These are phyloP conservation scores for Hyaloscypha finlandica DNA, from an alignment of 495 filamentous ascomycete genomes.

Conservation along the genomic window DNA sequence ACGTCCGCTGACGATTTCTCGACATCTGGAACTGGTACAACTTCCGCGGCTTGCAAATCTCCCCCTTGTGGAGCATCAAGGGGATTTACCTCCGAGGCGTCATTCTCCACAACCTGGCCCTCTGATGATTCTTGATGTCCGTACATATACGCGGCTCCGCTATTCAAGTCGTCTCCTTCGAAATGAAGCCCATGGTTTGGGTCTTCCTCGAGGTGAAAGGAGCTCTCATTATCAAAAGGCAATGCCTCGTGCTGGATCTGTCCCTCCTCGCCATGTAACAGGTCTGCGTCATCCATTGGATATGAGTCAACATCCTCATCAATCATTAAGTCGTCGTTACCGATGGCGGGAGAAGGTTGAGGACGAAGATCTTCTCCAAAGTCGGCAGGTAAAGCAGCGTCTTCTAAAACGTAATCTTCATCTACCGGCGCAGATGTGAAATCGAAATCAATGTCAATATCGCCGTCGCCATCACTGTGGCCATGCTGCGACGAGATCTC, in stretches of 20 bases:
- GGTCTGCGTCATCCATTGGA: slow-evolving; percentile 42
- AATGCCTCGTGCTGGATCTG: slow-evolving; percentile 14
- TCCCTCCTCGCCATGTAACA: slow-evolving; percentile 20
- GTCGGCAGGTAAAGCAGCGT: slow-evolving; percentile 34
- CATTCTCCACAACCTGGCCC: neutral
- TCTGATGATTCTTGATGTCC: neutral
- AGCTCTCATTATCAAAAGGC: slow-evolving; percentile 4
- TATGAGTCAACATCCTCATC: slow-evolving; percentile 44
- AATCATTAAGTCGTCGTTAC: slow-evolving; percentile 48
- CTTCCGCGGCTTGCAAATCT: neutral
- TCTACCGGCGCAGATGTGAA: slow-evolving; percentile 55
- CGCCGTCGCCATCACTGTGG: slow-evolving; percentile 50
- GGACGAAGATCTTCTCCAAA: slow-evolving; percentile 14
- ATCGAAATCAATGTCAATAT: slow-evolving; percentile 78
- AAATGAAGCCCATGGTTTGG: neutral
- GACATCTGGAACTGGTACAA: neutral
- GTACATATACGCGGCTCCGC: neutral
- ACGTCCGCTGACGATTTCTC: neutral
- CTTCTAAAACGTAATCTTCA: slow-evolving; percentile 65
- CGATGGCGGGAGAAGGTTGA: slow-evolving; percentile 34
- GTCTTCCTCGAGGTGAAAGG: neutral
- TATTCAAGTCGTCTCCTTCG: neutral
- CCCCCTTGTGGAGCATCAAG: neutral
- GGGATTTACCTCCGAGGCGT: neutral
- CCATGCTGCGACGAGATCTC: slow-evolving; percentile 53